phyloP scores from a whole-genome alignment of 768 basidiomycete genomes.

The Boletus sensibilis region DNA sequence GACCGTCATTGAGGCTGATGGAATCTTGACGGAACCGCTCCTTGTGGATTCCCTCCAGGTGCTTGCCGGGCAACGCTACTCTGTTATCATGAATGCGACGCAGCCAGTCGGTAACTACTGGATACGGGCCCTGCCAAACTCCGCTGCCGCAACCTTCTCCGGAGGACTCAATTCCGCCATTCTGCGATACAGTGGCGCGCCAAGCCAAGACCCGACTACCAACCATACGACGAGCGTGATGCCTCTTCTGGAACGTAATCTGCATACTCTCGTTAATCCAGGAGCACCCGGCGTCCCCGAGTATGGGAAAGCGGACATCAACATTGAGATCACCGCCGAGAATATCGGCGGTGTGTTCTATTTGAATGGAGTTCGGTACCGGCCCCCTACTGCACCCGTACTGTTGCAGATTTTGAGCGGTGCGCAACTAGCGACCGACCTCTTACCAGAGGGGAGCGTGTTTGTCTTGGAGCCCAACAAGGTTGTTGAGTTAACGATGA shows the following conservation, averaged over 20 bases:
- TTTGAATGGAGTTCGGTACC: constrained; percentile 17
- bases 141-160: constrained; percentile 17
- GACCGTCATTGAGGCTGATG: constrained; percentile 45
- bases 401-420: constrained; percentile 47
- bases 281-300: constrained; percentile 39
- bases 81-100: constrained; percentile 43
- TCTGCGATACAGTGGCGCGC: constrained; percentile 48
- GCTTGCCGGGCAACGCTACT: constrained; percentile 40
- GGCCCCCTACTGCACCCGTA: constrained; percentile 39
- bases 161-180: constrained; percentile 55
- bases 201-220: constrained; percentile 39
- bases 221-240: constrained; percentile 21
- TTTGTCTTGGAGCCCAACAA: constrained; percentile 26
- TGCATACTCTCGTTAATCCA: constrained; percentile 26
- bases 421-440: constrained; percentile 29
- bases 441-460: constrained; percentile 29
- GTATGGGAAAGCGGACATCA: constrained; percentile 42
- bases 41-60: constrained; percentile 39
- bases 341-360: constrained; percentile 8
- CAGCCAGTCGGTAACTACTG: constrained; percentile 53
- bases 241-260: constrained; percentile 33
- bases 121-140: constrained; percentile 42
- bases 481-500: constrained; percentile 29
- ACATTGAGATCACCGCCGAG: constrained; percentile 24
- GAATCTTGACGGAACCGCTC: constrained; percentile 40